These are phyloP conservation scores for Datura wrightii DNA, from an alignment of 257 asterid species.

Conservation along the genomic window DNA sequence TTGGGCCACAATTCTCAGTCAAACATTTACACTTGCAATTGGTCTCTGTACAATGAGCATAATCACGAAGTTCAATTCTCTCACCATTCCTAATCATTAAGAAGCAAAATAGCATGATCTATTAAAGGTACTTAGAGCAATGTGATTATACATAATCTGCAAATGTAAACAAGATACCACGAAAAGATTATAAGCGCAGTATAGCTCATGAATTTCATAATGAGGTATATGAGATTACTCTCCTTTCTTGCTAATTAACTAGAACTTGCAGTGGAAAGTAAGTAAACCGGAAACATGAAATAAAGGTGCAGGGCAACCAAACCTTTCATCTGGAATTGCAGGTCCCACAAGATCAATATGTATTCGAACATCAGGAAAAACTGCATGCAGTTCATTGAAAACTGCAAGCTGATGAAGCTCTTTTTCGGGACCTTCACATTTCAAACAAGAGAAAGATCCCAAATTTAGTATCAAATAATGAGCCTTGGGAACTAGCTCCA, in stretches of 20 bases:
- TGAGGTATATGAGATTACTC: background rate
- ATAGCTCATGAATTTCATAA: background rate
- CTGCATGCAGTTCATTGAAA: slow-evolving; percentile 78
- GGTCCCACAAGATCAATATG: slow-evolving; percentile 86
- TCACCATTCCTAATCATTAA: slow-evolving; percentile 70
- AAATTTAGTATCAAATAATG: slow-evolving; percentile 27
- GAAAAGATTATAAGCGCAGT: background rate
- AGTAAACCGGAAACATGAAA: background rate
- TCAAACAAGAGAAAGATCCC: slow-evolving; percentile 37
- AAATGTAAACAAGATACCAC: background rate
- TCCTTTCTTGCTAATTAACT: background rate
- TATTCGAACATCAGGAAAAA: slow-evolving; percentile 71
- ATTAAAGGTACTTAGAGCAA: background rate
- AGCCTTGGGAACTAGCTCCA: background rate
- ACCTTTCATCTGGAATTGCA: slow-evolving; percentile 74
- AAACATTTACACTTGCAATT: slow-evolving; percentile 70
- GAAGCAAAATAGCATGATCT: slow-evolving; percentile 19
- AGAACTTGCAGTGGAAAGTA: background rate
- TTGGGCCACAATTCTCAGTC: slow-evolving; percentile 34
- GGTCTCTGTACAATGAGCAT: slow-evolving; percentile 59
- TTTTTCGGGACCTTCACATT: slow-evolving; percentile 78
- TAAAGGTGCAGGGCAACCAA: slow-evolving; percentile 23
- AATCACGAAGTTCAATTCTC: slow-evolving; percentile 53
- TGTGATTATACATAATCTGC: background rate
- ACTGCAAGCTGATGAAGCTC: slow-evolving; percentile 82